These are phyloP conservation scores for Leccinum fallax DNA, from an alignment of 1,284 basidiomycete genomes.

Conservation along the genomic window DNA sequence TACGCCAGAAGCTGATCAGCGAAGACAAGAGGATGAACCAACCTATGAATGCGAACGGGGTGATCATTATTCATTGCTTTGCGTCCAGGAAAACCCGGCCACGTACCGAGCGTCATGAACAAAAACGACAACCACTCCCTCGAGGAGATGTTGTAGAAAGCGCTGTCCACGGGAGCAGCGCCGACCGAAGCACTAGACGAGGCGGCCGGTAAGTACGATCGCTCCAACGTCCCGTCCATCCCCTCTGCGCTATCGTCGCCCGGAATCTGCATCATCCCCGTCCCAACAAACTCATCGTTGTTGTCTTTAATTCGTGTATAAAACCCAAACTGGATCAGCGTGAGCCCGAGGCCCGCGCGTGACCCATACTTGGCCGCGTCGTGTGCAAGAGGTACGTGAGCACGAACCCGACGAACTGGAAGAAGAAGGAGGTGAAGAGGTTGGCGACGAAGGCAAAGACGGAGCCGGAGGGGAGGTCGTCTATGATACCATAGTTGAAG, in stretches of 20 bases:
- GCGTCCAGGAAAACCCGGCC: background rate
- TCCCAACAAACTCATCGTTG: conserved; percentile 26
- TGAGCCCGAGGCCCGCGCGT: conserved; percentile 91
- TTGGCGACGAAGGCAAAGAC: conserved; percentile 76
- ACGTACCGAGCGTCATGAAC: conserved; percentile 82
- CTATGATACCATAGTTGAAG: conserved; percentile 48
- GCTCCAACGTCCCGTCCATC: conserved; percentile 7
- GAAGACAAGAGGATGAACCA: conserved; percentile 89
- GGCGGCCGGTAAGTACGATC: conserved; percentile 19
- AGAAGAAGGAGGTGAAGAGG: conserved; percentile 88
- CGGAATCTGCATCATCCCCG: conserved; percentile 9
- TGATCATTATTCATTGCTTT: background rate
- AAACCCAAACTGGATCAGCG: conserved; percentile 88
- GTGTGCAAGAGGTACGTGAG: conserved; percentile 92
- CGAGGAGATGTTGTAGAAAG: conserved; percentile 41
- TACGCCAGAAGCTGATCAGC: conserved; percentile 79
- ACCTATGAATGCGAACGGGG: conserved; percentile 43
- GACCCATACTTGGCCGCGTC: conserved; percentile 96
- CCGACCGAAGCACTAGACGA: conserved; percentile 5
- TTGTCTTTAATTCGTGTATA: conserved; percentile 47
- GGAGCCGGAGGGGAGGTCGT: conserved; percentile 73
- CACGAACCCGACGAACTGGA: conserved; percentile 96
- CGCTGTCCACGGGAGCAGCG: conserved; percentile 13
- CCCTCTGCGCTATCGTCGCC: conserved; percentile 7
- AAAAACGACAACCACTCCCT: conserved; percentile 88